Percentiles rank a stretch among this genome's conserved stretches.
Conservation (phyloP, 257 asterid species). For the Schizonepeta tenuifolia region DNA sequence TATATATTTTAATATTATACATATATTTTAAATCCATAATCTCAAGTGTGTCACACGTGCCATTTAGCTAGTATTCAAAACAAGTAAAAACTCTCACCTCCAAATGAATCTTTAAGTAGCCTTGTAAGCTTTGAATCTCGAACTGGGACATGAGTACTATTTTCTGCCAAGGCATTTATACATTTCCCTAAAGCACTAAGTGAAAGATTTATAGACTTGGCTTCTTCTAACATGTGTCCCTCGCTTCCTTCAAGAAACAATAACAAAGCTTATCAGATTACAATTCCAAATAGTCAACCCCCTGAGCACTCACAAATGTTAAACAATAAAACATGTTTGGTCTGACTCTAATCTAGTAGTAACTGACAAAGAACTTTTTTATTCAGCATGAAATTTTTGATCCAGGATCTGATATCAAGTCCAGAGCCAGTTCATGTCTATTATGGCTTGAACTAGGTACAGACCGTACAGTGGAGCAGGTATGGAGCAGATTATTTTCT, state of each 20-base stretch:
- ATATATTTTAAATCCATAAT: too few relatives aligned
- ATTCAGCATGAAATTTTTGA: constrained; percentile 8
- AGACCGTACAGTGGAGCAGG: background rate
- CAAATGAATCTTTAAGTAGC: constrained; percentile 97
- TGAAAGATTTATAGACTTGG: constrained; percentile 96
- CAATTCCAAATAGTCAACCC: constrained; percentile 12
- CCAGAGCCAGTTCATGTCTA: background rate
- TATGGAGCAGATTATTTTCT: background rate
- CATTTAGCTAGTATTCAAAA: constrained; percentile 4
- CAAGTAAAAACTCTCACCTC: constrained; percentile 67
- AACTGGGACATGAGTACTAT: constrained; percentile 96
- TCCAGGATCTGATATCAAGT: constrained; percentile 14
- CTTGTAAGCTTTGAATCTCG: constrained; percentile 98
- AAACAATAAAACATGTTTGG: constrained; percentile 23
- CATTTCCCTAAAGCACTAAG: constrained; percentile 98
- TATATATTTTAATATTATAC: too few relatives aligned
- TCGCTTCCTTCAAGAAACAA: constrained; percentile 83
- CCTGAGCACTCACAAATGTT: constrained; percentile 17
- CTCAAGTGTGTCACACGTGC: too few relatives aligned
- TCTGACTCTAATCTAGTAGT: constrained; percentile 27
- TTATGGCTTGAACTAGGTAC: background rate
- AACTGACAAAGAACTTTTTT: background rate
- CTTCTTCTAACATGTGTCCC: constrained; percentile 99
- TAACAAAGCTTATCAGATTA: constrained; percentile 31
- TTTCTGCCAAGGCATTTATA: constrained; percentile 99